Base-by-base conservation (phyloP, 305 asterid genomes). In the Rubia occidens region DNA sequence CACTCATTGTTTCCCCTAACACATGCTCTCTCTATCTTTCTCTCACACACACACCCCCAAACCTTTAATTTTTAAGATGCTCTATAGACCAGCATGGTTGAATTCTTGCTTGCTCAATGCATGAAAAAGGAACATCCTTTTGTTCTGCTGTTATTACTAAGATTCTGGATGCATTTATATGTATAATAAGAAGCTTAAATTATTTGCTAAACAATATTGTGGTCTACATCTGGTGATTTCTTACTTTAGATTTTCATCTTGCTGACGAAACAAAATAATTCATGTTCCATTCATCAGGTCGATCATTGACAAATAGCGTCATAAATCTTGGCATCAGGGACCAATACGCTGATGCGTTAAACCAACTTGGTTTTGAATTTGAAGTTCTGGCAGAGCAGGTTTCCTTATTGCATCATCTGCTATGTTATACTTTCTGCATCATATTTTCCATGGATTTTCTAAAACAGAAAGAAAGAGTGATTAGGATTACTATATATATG, bases 351-450 rank as follows among this genome's bases (percentile, higher is more conserved):
- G 84, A 80, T 71, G 84, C 84, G 60, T 63, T 80, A 45, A 77
- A 72, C 63, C 77, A 80, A 66, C 84, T 80, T 66, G 84, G 84
- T 18, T 80, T 80, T 72, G 84, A 80, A 43, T 80, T 53, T 74
- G 81, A 80, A 77, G 81, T 80, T 73, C 51, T 80, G 76, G 84
- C 81, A 42, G 84, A 80, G 66, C 84, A 80, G 84, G 84, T 80
- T 42, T 44, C 69, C 49, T 40, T 65, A 55, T 72, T 73, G 37
- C 53, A 49, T 39, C n/a, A 10, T 51, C 42, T 42, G 51, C 44
- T 56, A 58, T 49, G 70, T 60, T 24, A 62, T 71, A 11, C 20
- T 26, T 24, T 64, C 51, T 26, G 53, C 39, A 35, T 32, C 59
- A 37, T 21, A 54, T 39, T n/a, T n/a, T n/a, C 42, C 53, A 17